Conservation (phyloP, 2,329 filamentous ascomycete genomes). For the Alternaria solani region DNA sequence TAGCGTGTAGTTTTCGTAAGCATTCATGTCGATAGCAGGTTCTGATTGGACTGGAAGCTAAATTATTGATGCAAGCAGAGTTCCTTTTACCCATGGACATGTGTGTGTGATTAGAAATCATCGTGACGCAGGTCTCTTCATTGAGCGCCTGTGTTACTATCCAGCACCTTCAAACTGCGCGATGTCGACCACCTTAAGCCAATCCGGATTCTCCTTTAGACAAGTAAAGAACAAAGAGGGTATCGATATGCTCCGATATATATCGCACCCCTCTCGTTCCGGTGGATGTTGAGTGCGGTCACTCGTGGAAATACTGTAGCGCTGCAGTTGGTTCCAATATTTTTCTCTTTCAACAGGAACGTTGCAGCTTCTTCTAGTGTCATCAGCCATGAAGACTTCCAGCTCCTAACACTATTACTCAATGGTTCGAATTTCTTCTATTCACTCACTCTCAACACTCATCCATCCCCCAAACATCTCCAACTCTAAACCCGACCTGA, state of each 20-base stretch:
- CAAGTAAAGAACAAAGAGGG: neutral
- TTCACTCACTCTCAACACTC: neutral
- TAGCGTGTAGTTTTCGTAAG: neutral
- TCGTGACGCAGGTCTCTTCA: neutral
- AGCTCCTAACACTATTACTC: neutral
- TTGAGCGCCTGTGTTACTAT: neutral
- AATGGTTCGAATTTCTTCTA: neutral
- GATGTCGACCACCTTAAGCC: neutral
- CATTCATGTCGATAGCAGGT: neutral
- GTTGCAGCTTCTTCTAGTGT: neutral
- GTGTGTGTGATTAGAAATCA: neutral
- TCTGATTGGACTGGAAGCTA: neutral
- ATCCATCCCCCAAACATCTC: slow-evolving; percentile 35
- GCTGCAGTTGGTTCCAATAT: neutral
- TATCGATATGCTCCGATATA: neutral
- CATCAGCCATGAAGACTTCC: neutral
- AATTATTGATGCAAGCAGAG: neutral
- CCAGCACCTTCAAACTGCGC: neutral
- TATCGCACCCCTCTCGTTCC: neutral
- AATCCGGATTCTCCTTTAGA: no score
- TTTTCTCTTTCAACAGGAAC: neutral
- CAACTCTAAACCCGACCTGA: slow-evolving; percentile 51
- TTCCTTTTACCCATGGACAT: neutral
- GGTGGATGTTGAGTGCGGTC: neutral
- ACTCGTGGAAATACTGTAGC: neutral